Conservation (phyloP, 768 basidiomycete species). For the Podaxis pistillaris region DNA sequence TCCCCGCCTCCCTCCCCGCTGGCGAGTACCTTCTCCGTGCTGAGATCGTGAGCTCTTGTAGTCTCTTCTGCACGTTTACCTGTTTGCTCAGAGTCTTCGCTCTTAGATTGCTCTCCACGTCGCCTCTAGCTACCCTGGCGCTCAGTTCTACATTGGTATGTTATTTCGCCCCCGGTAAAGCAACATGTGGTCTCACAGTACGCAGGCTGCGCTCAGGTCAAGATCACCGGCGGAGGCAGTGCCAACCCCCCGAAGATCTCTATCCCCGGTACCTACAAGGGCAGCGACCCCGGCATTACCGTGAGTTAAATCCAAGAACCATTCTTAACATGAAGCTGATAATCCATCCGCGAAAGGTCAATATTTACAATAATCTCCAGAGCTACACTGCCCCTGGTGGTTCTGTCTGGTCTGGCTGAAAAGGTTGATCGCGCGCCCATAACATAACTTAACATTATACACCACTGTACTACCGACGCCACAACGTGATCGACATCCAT, state of each 20-base stretch:
- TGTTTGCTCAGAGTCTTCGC: not conserved
- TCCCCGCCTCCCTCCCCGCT: slow-evolving; percentile 44
- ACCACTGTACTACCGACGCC: not conserved
- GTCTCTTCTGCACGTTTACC: not conserved
- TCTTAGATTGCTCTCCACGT: slow-evolving; percentile 35
- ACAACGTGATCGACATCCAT: not conserved
- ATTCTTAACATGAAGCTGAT: not conserved
- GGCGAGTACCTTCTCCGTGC: slow-evolving; percentile 51
- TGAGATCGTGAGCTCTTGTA: slow-evolving; percentile 39
- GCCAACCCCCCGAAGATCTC: slow-evolving; percentile 48
- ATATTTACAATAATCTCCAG: slow-evolving; percentile 57
- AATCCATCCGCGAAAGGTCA: slow-evolving; percentile 31
- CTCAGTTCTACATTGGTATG: slow-evolving; percentile 44
- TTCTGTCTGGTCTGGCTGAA: slow-evolving; percentile 40
- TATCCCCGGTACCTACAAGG: slow-evolving; percentile 46
- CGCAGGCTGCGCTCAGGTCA: slow-evolving; percentile 48
- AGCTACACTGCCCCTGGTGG: slow-evolving; percentile 44
- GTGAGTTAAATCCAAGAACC: slow-evolving; percentile 18
- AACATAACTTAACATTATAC: not conserved
- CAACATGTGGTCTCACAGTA: not conserved
- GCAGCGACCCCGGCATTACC: slow-evolving; percentile 49
- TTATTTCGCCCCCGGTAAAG: slow-evolving; percentile 40
- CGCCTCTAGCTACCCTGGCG: slow-evolving; percentile 42
- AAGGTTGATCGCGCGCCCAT: not conserved
- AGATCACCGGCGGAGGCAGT: slow-evolving; percentile 39